Percentiles rank a stretch among this genome's conserved stretches.
Evolutionary conservation across 2,329 filamentous ascomycete genomes (phyloP).

Genomic region (Cordyceps cicadae): DNA sequence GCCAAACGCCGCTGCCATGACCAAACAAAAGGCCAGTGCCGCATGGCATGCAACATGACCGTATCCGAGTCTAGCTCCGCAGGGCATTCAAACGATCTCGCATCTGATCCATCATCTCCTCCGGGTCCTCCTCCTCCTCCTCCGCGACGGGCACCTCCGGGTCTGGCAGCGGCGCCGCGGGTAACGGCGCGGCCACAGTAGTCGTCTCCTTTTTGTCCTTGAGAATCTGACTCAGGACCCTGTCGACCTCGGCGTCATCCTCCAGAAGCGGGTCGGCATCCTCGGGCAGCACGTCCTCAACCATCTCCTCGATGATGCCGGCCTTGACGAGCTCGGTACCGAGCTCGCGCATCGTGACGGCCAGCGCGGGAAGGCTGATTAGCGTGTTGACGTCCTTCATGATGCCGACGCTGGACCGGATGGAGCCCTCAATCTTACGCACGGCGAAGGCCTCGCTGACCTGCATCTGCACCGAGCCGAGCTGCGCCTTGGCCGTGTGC

Average conservation of each 20-base stretch:
- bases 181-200: conserved; percentile 30
- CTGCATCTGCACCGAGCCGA: conserved; percentile 92
- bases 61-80: conserved; percentile 56
- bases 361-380: conserved; percentile 75
- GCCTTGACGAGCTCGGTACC: conserved; percentile 85
- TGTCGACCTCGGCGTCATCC: conserved; percentile 70
- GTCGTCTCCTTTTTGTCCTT: conserved; percentile 64
- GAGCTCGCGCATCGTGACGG: conserved; percentile 81
- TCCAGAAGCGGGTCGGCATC: conserved; percentile 64
- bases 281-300: conserved; percentile 75
- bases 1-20: conserved; percentile 6
- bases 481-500: conserved; percentile 80
- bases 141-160: conserved; percentile 46
- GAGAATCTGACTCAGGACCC: conserved; percentile 83
- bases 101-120: conserved; percentile 92
- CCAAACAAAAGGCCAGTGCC: not conserved
- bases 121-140: conserved; percentile 76
- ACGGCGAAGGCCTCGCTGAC: conserved; percentile 94
- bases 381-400: conserved; percentile 95
- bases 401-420: conserved; percentile 76
- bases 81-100: conserved; percentile 81
- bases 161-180: conserved; percentile 47
- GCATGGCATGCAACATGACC: not conserved
- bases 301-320: conserved; percentile 96
- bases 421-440: conserved; percentile 89